phyloP scores from a whole-genome alignment of 1,139 yeast species.

The Geotrichum candidum region DNA sequence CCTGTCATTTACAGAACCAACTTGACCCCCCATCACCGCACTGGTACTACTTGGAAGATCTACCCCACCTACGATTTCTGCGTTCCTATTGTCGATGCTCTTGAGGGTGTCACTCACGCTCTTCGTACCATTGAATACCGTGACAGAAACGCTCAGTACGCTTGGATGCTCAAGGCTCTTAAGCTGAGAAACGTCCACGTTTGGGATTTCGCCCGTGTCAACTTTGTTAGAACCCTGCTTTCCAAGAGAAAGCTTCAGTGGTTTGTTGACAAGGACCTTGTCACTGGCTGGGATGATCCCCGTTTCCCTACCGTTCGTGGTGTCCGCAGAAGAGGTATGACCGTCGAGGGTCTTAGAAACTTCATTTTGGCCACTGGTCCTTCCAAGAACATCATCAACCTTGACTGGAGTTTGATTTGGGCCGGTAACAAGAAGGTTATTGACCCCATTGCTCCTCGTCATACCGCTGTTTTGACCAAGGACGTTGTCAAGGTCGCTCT shows the following conservation, averaged over 20 bases:
- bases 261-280: conserved; percentile 89
- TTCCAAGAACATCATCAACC: conserved; percentile 87
- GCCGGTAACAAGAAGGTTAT: conserved; percentile 92
- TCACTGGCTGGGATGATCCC: conserved; percentile 95
- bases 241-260: conserved; percentile 97
- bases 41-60: conserved; percentile 85
- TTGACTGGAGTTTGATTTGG: conserved; percentile 97
- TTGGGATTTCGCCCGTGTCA: conserved; percentile 97
- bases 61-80: conserved; percentile 98
- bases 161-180: conserved; percentile 83
- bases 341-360: conserved; percentile 91
- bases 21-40: conserved; percentile 93
- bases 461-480: conserved; percentile 63
- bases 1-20: conserved; percentile 96
- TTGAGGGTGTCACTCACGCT: conserved; percentile 96
- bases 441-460: conserved; percentile 95
- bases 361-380: conserved; percentile 95
- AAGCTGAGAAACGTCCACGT: conserved; percentile 83
- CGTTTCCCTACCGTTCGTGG: conserved; percentile 99
- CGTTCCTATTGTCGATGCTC: conserved; percentile 88
- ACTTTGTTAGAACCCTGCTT: conserved; percentile 87
- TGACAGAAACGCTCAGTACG: conserved; percentile 96
- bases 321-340: conserved; percentile 98
- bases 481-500: conserved; percentile 55
- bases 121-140: conserved; percentile 95